Base-by-base conservation (phyloP, 75 land plant genomes). In the Gnetum montanum region DNA sequence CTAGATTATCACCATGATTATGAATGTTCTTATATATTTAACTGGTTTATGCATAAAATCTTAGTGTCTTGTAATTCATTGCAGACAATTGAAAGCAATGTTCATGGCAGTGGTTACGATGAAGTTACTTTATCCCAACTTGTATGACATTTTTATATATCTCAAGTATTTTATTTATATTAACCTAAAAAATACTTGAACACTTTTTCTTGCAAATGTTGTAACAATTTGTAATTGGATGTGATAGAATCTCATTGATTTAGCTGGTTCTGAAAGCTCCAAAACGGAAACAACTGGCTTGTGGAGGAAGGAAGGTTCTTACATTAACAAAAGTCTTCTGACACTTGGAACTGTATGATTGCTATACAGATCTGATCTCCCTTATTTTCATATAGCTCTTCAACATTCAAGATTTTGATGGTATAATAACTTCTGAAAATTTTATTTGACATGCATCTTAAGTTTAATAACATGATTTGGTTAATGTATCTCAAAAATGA, bases 301-400 rank as follows among this genome's bases (percentile, higher is more conserved):
- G 22, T 58, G 95, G 16, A 45, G 86, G 31, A 89, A 86, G 57
- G 95, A 89, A 56, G 95, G 95, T 56, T 66, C 94, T 8, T 88
- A 85, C 52, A 88, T 88, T 12, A 88, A 88, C 53, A 88, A 88
- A 62, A 88, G 94, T 55, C 65, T 88, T 31, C 69, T 88, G 28
- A 88, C 94, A 23, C 77, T 88, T 69, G 99, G 99, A 73, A 95
- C 99, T 44, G 99, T 95, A 74, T 60, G 78, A n/a, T n/a, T n/a
- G n/a, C n/a, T n/a, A n/a, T n/a, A n/a, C n/a, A n/a, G n/a, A n/a
- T n/a, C n/a, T 60, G 22, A n/a, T 25, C 34, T 15, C 0, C 44
- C 18, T 38, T 49, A 15, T 24, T 59, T 8, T 11, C 13, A 57
- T 33, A 4, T 34, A 4, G 48, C 58, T 40, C 15, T 40, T 15